Percentiles rank a stretch among this genome's conserved stretches.
Evolutionary conservation across 2,329 filamentous ascomycete genomes (phyloP).

Genomic region (Aspergillus unguis): DNA sequence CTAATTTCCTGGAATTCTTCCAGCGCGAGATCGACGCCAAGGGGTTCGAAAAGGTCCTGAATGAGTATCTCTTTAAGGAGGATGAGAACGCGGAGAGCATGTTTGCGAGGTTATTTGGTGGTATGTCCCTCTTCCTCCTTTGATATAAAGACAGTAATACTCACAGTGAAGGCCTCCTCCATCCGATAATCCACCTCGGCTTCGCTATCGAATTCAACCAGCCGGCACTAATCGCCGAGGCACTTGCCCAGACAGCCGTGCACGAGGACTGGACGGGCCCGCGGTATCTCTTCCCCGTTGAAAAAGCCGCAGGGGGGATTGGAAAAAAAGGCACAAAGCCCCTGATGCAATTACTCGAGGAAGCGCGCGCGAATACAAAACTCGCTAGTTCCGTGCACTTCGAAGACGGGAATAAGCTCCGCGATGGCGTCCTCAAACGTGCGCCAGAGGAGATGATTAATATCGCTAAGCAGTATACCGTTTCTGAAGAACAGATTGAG

Average conservation of each 20-base stretch:
- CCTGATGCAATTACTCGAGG: conserved; percentile 61
- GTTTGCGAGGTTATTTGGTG: conserved; percentile 64
- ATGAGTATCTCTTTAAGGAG: conserved; percentile 66
- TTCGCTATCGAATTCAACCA: conserved; percentile 81
- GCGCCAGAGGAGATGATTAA: conserved; percentile 62
- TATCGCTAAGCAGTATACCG: conserved; percentile 58
- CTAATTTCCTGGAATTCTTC: conserved; percentile 75
- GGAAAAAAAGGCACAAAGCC: conserved; percentile 32
- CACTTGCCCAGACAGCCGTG: conserved; percentile 70
- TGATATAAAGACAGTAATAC: no score
- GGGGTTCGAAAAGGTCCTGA: conserved; percentile 61
- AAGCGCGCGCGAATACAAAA: conserved; percentile 55
- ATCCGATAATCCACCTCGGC: conserved; percentile 80
- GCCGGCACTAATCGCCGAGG: conserved; percentile 76
- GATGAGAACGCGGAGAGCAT: conserved; percentile 65
- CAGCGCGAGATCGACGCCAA: conserved; percentile 65
- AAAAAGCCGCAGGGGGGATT: conserved; percentile 32
- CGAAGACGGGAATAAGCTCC: conserved; percentile 61
- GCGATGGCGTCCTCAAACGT: conserved; percentile 64
- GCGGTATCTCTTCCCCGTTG: conserved; percentile 48
- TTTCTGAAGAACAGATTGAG: conserved; percentile 56
- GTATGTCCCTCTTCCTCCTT: conserved; percentile 34
- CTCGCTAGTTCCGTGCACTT: conserved; percentile 53
- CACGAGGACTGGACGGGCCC: conserved; percentile 57
- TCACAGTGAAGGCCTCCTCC: conserved; percentile 57